Percentiles rank a stretch among this genome's conserved stretches.
Evolutionary conservation across 2,329 filamentous ascomycete species (phyloP).

Genomic region (Endoconidiophora polonica): DNA sequence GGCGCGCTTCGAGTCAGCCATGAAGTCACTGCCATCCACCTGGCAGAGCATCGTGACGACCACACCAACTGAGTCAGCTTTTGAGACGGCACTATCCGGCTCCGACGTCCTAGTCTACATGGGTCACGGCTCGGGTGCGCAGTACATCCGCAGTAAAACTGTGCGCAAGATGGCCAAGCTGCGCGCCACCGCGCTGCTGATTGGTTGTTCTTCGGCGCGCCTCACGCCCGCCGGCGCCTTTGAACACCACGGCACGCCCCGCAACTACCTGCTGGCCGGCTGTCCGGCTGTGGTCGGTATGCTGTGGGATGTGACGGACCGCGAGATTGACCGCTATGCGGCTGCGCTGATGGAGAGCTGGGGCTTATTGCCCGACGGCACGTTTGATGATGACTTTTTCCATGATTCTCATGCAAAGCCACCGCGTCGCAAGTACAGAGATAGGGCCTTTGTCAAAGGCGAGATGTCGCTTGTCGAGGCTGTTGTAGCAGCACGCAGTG

Average conservation of each 20-base stretch:
- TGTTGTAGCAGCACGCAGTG: slow-evolving; percentile 53
- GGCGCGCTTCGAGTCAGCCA: slow-evolving; percentile 45
- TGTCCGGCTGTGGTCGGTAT: slow-evolving; percentile 78
- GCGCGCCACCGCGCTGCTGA: slow-evolving; percentile 63
- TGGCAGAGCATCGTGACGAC: slow-evolving; percentile 58
- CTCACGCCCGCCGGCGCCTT: slow-evolving; percentile 54
- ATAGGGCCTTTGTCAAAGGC: slow-evolving; percentile 19
- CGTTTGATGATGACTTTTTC: slow-evolving; percentile 29
- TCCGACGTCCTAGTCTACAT: slow-evolving; percentile 79
- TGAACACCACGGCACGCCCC: slow-evolving; percentile 76
- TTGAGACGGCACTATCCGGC: slow-evolving; percentile 47
- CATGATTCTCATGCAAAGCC: slow-evolving; percentile 64
- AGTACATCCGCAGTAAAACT: slow-evolving; percentile 77
- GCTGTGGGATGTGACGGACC: slow-evolving; percentile 95
- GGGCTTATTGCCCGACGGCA: slow-evolving; percentile 48
- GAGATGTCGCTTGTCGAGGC: slow-evolving; percentile 57
- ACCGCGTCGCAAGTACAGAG: slow-evolving; percentile 53
- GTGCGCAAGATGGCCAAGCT: slow-evolving; percentile 65
- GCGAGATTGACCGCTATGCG: slow-evolving; percentile 89
- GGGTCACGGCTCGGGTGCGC: slow-evolving; percentile 84
- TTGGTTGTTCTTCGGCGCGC: slow-evolving; percentile 82
- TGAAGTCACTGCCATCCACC: slow-evolving; percentile 38
- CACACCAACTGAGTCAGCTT: slow-evolving; percentile 60
- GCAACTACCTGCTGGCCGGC: slow-evolving; percentile 82
- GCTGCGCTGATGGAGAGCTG: slow-evolving; percentile 65